Base-by-base conservation (phyloP, 768 basidiomycete species). In the Agaricus sinodeliciosus region DNA sequence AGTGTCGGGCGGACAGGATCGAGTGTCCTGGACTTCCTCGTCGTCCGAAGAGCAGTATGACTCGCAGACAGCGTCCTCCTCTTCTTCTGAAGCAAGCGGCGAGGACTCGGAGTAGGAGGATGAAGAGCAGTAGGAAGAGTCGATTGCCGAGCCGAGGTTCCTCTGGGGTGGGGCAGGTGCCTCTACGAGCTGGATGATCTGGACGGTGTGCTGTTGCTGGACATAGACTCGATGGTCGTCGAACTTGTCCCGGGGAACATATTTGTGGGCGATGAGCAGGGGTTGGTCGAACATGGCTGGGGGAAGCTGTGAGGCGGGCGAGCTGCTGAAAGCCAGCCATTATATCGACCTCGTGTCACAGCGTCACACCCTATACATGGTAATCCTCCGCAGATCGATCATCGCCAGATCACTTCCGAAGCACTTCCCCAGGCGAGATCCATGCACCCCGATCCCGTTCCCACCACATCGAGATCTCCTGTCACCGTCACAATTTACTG, bases 141-240 rank as follows among this genome's bases (percentile, higher is more conserved):
- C 57, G 40, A 70, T 64, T 52, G 68, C 68, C 55, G 67, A 76
- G 43, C 70, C 65, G 41, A 74, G 67, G 45, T 60, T 69, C 37
- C 72, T 68, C 11, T 74, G 76, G 2, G 84, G 80, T 0, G 85
- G 84, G 1, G 85, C 75, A 0, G 79, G 64, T 7, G 76, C 81
- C 61, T 88, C 86, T 46, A 81, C 80, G 66, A 88, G 85, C 69
- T 87, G 80, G 48, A 89, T 88, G 69, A 87, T 81, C 63, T 83
- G 78, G 18, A 81, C 67, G 18, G 76, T 64, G 63, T 78, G 74
- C 0, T 74, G 78, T 54, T 78, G 72, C 59, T 72, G 65, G 57
- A 75, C 62, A 66, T 72, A 71, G 61, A 80, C 69, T 46, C 79
- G 72, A 56, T 64, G 59, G n/a, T 69, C 55, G 59, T 60, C 55